phyloP scores from a whole-genome alignment of 345 rosid species.

The Corchorus olitorius region DNA sequence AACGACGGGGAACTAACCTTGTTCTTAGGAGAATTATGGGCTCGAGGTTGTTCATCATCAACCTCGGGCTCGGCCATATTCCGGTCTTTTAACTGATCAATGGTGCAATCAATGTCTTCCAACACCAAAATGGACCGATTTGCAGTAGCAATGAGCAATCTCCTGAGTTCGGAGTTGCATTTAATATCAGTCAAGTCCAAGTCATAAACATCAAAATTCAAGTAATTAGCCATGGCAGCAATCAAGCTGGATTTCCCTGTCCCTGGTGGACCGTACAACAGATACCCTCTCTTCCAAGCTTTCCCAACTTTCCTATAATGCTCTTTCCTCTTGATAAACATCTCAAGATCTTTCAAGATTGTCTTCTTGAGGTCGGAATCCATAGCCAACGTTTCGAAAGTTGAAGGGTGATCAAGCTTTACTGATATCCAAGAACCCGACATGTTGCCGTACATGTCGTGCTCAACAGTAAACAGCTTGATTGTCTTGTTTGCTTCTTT shows the following conservation, averaged over 20 bases:
- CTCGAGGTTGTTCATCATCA: not conserved
- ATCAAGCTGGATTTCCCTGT: constrained; percentile 79
- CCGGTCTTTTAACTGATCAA: constrained; percentile 56
- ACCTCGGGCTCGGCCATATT: constrained; percentile 22
- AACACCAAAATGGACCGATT: constrained; percentile 70
- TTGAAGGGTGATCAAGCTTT: constrained; percentile 77
- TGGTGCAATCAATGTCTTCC: constrained; percentile 70
- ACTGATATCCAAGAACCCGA: constrained; percentile 54
- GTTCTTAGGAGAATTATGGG: not conserved
- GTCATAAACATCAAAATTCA: constrained; percentile 75
- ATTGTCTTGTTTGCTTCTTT: constrained; percentile 50
- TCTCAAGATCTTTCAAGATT: constrained; percentile 57
- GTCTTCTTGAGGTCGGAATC: constrained; percentile 46
- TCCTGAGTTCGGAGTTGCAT: constrained; percentile 49
- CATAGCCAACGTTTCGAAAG: constrained; percentile 67
- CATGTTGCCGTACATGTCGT: constrained; percentile 42
- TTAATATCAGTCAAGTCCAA: constrained; percentile 51
- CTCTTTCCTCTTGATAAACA: constrained; percentile 61
- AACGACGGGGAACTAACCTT: no score
- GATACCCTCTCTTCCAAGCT: constrained; percentile 86
- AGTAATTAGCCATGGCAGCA: constrained; percentile 79
- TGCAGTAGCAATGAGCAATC: constrained; percentile 58
- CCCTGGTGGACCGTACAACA: constrained; percentile 75
- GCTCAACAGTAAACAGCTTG: constrained; percentile 52
- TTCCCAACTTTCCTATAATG: constrained; percentile 66